Conservation (phyloP, 345 rosid species). For the Hypericum perforatum region DNA sequence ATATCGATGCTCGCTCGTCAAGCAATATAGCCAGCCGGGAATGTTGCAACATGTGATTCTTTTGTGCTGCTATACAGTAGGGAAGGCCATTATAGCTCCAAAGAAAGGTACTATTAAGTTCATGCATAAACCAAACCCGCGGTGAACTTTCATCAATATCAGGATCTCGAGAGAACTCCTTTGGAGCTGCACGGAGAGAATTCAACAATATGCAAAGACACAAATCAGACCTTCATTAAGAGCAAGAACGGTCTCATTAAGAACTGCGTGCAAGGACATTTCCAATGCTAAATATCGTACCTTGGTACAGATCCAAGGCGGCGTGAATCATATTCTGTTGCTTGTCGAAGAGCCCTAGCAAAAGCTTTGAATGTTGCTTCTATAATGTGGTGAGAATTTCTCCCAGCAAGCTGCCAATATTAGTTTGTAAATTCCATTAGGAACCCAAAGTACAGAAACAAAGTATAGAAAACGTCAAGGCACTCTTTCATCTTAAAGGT, state of each 20-base stretch:
- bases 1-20: no score
- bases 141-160: neutral
- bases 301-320: conserved; percentile 83
- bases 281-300: conserved; percentile 30
- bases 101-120: no score
- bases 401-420: conserved; percentile 71
- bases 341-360: conserved; percentile 91
- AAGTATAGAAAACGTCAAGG: no score
- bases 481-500: no score
- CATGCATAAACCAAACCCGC: no score
- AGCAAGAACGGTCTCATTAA: neutral
- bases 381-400: conserved; percentile 81
- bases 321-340: conserved; percentile 65
- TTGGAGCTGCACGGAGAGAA: conserved; percentile 63
- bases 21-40: no score
- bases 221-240: neutral
- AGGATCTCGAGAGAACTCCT: conserved; percentile 58
- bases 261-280: neutral
- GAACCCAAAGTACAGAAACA: conserved; percentile 6
- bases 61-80: no score
- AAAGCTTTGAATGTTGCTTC: conserved; percentile 98
- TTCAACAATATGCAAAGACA: neutral
- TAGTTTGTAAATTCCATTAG: neutral
- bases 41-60: no score
- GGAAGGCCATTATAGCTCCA: no score